Evolutionary conservation across 2,329 filamentous ascomycete genomes (phyloP).

Genomic region (Fusarium redolens): DNA sequence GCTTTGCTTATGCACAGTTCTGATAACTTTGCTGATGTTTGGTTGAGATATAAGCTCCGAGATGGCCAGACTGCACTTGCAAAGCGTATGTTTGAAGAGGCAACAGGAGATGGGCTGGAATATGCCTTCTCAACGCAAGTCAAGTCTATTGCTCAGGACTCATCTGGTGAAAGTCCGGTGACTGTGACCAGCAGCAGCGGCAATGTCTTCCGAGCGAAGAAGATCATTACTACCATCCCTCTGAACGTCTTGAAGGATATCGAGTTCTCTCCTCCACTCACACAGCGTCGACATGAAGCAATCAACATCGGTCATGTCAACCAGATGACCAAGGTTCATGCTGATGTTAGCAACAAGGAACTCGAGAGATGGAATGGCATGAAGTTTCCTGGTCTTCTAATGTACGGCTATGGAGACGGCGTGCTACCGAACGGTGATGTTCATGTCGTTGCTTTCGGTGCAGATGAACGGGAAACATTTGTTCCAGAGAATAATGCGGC

Average conservation of each 20-base stretch:
- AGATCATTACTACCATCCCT: neutral
- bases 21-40: neutral
- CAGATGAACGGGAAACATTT: neutral
- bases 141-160: neutral
- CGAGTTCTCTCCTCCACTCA: neutral
- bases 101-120: neutral
- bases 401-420: neutral
- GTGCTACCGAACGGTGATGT: fast-evolving
- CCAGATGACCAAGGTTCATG: neutral
- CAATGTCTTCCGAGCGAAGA: fast-evolving
- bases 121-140: neutral
- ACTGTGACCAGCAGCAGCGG: fast-evolving
- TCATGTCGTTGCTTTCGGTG: neutral
- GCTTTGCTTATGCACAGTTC: neutral
- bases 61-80: neutral
- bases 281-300: fast-evolving
- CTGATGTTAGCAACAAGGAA: neutral
- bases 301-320: neutral
- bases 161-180: neutral
- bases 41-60: neutral
- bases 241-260: neutral
- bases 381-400: fast-evolving
- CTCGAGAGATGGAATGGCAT: neutral
- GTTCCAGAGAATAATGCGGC: neutral
- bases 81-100: neutral